Evolutionary conservation across 352 stramenopile species (phyloP), one percentile per base, ranked within the genome.

Genomic region (Thalassiosira hispida): DNA sequence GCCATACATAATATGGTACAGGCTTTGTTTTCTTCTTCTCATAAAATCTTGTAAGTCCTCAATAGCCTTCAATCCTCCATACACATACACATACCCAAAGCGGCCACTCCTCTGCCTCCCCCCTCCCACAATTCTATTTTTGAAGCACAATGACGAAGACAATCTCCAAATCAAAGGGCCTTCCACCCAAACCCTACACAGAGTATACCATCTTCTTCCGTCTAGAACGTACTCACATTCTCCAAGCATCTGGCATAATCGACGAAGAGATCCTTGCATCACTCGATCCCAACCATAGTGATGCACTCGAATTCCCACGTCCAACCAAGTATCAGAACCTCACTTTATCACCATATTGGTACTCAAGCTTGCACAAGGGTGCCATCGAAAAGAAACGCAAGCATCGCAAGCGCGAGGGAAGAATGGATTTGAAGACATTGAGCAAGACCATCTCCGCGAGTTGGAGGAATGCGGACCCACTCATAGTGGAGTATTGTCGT

Each of bases 141-240:
- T n/a, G n/a, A n/a, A n/a, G n/a, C n/a, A n/a, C n/a, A n/a, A n/a
- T n/a, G n/a, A n/a, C n/a, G n/a, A n/a, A n/a, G n/a, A n/a, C n/a
- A n/a, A n/a, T n/a, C n/a, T n/a, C n/a, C n/a, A n/a, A n/a, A n/a
- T n/a, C n/a, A 47, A 20, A 57, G 7, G 49, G 49, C 27, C 22
- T 35, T 5, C 25, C 27, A 9, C 55, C 18, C 18, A 63, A 63
- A 27, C 55, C 55, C 7, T 63, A 63, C 55, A 63, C 55, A 12
- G 23, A 63, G 12, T 63, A 63, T 25, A 63, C 27, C 55, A 63
- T 63, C 25, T 63, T 63, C 27, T 63, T 63, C 55, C 55, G 55
- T 4, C 27, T 63, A 18, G 55, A 63, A 29, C 25, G 33, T 11
- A 23, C 27, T 5, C 25, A 44, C 23, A 40, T 63, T 25, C 55